Evolutionary conservation across 495 filamentous ascomycete genomes (phyloP).

Genomic region (Neurospora sp.): DNA sequence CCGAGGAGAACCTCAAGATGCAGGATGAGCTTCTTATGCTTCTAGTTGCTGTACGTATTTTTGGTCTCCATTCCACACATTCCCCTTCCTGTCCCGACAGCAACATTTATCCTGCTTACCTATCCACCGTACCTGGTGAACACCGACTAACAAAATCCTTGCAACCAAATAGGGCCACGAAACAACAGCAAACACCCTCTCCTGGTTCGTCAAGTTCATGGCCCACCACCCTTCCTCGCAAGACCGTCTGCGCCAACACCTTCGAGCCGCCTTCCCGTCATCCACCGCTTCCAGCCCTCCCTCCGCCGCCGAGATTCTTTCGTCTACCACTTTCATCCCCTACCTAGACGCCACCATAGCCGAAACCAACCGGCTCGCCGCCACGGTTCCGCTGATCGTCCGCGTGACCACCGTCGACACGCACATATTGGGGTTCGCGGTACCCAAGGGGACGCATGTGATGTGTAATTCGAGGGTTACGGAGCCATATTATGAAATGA

Average conservation of each 20-base stretch:
- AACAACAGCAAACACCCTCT: constrained; percentile 19
- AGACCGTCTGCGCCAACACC: constrained; percentile 14
- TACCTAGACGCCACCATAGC: constrained; percentile 30
- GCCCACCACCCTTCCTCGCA: constrained; percentile 16
- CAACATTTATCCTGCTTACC: too few relatives aligned
- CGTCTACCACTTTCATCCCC: constrained; percentile 16
- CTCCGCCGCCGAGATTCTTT: constrained; percentile 17
- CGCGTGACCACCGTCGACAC: constrained; percentile 25
- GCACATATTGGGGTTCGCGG: constrained; percentile 20
- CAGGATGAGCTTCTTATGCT: constrained; percentile 21
- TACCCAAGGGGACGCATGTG: constrained; percentile 27
- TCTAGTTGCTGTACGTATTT: constrained; percentile 4
- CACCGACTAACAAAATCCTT: too few relatives aligned
- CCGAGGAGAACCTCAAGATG: constrained; percentile 16
- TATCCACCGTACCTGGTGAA: too few relatives aligned
- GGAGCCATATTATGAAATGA: constrained; percentile 1
- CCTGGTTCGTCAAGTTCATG: constrained; percentile 28
- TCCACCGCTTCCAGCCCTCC: constrained; percentile 4
- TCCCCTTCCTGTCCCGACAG: too few relatives aligned
- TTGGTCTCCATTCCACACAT: too few relatives aligned
- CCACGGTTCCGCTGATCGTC: constrained; percentile 9
- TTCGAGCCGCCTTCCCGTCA: constrained; percentile 13
- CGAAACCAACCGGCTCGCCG: constrained; percentile 23
- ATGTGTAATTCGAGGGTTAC: constrained; percentile 13
- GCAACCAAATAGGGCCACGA: constrained; percentile 13